Evolutionary conservation across 495 filamentous ascomycete genomes (phyloP), one percentile per base, ranked within the genome.

Genomic region (Penicillium cataractarum): DNA sequence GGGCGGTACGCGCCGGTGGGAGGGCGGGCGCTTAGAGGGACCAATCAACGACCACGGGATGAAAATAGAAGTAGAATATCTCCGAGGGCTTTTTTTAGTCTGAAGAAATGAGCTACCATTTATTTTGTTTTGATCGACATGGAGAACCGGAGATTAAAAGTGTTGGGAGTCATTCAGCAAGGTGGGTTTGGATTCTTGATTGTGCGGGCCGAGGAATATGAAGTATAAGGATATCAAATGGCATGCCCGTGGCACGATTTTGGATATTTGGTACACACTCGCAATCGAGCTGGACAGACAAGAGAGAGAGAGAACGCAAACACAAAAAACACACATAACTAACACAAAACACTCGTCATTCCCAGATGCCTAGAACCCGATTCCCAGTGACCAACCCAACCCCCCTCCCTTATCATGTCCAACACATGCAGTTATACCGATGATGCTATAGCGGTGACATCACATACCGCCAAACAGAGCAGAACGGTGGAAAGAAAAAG

Each of bases 191-290:
- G 44, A 48, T 48, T 57, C 3, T 31, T 32, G 26, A 57, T 57
- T 42, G 33, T 21, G 22, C 24, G 53, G 22, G 21, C 53, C 4
- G 10, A 48, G 21, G 44, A 48, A 54, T 10, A 29, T 3, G 49
- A 48, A 10, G 26, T n/a, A 57, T 29, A 55, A 52, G 60, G 64
- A 63, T 63, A 63, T 66, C 60, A 63, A 61, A 58, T 54, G 52
- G 57, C 60, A 54, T 61, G 58, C 24, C 33, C 32, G n/a, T n/a
- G 31, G 57, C 61, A 44, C 65, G 58, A 53, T 60, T 67, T 66
- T 63, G 64, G 42, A 58, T 64, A 65, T 72, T 66, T 67, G 63
- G 50, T 67, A 63, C 66, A 74, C 60, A 66, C 48, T 66, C 58
- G 29, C 22, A n/a, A 29, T 50, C 15, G 46, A 50, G 46, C 10